Evolutionary conservation across 805 yeast species (phyloP), one percentile per base, ranked within the genome.

Genomic region (Teunomyces gatunensis): DNA sequence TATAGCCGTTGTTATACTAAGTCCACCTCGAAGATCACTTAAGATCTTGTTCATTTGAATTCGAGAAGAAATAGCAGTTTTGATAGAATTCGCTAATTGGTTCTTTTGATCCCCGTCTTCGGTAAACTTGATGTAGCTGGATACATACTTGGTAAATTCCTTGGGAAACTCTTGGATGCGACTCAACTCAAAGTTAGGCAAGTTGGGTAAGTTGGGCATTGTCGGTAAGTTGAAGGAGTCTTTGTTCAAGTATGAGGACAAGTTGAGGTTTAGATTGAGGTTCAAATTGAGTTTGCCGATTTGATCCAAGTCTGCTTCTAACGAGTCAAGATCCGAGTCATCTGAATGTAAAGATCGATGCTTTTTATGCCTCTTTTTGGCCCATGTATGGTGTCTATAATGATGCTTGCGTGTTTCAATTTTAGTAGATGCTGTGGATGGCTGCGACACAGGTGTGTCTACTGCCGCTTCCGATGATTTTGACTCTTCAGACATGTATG

Each of bases 1-100:
- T 6, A 80, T 61, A 1, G 87, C 84, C 12, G 77, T 68, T 34
- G 73, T 69, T 10, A 79, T 65, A 11, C 79, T 74, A 37, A 74
- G 66, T 6, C 85, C 85, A 46, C 68, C 61, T 28, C 59, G 59
- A 52, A 75, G 61, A 48, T 75, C 79, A 44, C 63, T 58, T 23
- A 74, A 55, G 39, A 75, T 63, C 13, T 65, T 70, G 32, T 59
- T 61, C 73, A 75, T 68, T 46, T 73, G 78, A 43, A 74, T 67
- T 13, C 78, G 57, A 13, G 73, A 63, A 9, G 73, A 67, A 11
- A 73, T 49, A 25, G 73, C 65, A 1, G 77, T 72, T 47, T 69
- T 68, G 39, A 72, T 54, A 9, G 71, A 63, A 48, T 67, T 64
- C 21, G 61, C 55, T 23, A 64, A 45, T 21, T 55, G 56, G 7